Conservation (phyloP, 1,139 yeast species). For the Yamadazyma friedrichii region DNA sequence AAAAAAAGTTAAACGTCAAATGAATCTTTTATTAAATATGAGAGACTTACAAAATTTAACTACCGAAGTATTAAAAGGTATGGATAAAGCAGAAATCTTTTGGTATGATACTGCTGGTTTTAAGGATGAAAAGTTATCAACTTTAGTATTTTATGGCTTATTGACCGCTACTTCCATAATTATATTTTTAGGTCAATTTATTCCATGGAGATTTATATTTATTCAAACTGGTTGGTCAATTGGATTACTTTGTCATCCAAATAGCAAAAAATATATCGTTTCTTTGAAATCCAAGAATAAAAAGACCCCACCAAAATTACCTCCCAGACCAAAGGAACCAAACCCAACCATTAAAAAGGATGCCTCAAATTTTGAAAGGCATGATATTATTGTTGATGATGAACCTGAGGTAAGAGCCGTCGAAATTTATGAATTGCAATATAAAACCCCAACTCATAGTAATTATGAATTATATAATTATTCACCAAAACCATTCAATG, state of each 20-base stretch:
- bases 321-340: constrained; percentile 12
- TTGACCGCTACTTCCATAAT: constrained; percentile 33
- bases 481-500: constrained; percentile 48
- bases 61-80: constrained; percentile 49
- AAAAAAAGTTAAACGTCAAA: constrained; percentile 33
- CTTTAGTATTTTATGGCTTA: constrained; percentile 48
- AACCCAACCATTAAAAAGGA: constrained; percentile 5
- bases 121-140: constrained; percentile 66
- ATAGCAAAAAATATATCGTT: constrained; percentile 35
- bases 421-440: constrained; percentile 75
- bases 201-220: constrained; percentile 66
- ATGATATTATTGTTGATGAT: constrained; percentile 66
- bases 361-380: constrained; percentile 29
- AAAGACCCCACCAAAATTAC: constrained; percentile 11
- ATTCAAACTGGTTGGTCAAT: constrained; percentile 57
- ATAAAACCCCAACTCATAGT: constrained; percentile 58
- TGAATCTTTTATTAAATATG: constrained; percentile 52
- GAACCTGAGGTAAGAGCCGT: constrained; percentile 59
- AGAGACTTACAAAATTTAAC: constrained; percentile 65
- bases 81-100: constrained; percentile 55
- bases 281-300: constrained; percentile 15
- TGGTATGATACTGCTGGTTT: constrained; percentile 70
- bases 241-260: constrained; percentile 56
- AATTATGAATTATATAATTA: constrained; percentile 52
- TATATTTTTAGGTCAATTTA: constrained; percentile 55